Evolutionary conservation across 257 asterid genomes (phyloP), one percentile per base, ranked within the genome.

Genomic region (Nicotiana attenuata): DNA sequence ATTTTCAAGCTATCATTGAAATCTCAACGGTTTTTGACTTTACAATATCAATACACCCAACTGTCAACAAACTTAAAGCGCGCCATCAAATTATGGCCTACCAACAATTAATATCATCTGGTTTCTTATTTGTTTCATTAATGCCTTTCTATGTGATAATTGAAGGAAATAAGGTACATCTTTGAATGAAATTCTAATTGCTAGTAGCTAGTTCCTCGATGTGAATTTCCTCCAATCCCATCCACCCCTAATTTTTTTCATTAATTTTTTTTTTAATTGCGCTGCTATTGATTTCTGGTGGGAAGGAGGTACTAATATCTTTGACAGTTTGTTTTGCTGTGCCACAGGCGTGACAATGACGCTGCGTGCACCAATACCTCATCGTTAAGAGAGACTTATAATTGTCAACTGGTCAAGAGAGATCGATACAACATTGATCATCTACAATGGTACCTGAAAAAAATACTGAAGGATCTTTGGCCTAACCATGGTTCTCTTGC

Each of bases 271-370:
- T 31, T 5, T 33, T 5, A 33, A 10, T 10, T 61, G 17, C 16
- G 17, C 17, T 63, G 24, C 31, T 63, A 63, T 11, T 24, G 33
- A 61, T 29, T 13, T 63, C 0, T 61, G 66, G 28, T 66, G 65
- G 35, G 33, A 64, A 77, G 61, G 81, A 78, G 81, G 61, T 89
- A 89, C 97, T 93, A 88, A 89, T 85, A 90, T 88, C 90, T 90
- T 90, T 90, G 97, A 91, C 97, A 95, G 98, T 95, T 83, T 91
- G 97, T 84, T 92, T 95, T 92, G 95, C 94, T 91, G 97, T 95
- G 95, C 97, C 94, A 67, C 98, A 94, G 98, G 98, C 96, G 86
- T 94, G 85, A 91, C 87, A 84, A 86, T 88, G 94, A 83, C 88
- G 57, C 81, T 91, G 81, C 93, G 86, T 33, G 90, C 95, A 81